Conservation (phyloP, 495 filamentous ascomycete species). For the Cladorrhinum samala region DNA sequence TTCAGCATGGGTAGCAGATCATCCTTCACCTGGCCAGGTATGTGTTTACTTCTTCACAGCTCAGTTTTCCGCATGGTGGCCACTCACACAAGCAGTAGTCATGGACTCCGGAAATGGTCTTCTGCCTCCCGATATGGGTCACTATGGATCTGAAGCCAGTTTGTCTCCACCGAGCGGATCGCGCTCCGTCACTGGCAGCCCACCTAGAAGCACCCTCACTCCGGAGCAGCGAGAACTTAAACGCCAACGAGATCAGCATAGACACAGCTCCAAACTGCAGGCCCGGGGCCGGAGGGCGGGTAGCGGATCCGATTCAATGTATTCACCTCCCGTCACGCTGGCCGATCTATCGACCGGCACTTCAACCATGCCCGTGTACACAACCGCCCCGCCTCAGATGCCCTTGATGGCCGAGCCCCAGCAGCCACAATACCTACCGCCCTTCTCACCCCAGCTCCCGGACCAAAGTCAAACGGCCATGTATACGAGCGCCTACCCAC, state of each 20-base stretch:
- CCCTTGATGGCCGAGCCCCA: conserved; percentile 41
- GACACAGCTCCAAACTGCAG: conserved; percentile 37
- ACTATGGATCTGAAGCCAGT: conserved; percentile 38
- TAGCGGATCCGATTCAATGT: conserved; percentile 36
- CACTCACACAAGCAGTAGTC: conserved; percentile 19
- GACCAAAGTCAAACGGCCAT: conserved; percentile 35
- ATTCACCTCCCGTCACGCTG: conserved; percentile 35
- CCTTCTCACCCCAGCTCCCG: conserved; percentile 38
- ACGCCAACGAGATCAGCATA: conserved; percentile 41
- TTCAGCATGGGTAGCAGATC: conserved; percentile 42
- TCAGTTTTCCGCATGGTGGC: background rate
- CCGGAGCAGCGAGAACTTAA: conserved; percentile 45
- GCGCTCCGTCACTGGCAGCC: conserved; percentile 42
- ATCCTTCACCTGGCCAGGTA: conserved; percentile 39
- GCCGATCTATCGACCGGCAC: conserved; percentile 33
- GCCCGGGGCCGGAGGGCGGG: conserved; percentile 33
- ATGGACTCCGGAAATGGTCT: conserved; percentile 33
- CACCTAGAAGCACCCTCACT: conserved; percentile 37
- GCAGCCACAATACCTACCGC: conserved; percentile 36
- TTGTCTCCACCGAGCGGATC: conserved; percentile 39
- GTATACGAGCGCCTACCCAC: conserved; percentile 27
- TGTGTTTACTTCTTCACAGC: background rate
- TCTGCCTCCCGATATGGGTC: conserved; percentile 33
- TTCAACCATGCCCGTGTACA: conserved; percentile 40
- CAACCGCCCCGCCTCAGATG: conserved; percentile 39